These are phyloP conservation scores for Linum usitatissimum DNA, from an alignment of 345 rosid genomes.

Conservation along the genomic window DNA sequence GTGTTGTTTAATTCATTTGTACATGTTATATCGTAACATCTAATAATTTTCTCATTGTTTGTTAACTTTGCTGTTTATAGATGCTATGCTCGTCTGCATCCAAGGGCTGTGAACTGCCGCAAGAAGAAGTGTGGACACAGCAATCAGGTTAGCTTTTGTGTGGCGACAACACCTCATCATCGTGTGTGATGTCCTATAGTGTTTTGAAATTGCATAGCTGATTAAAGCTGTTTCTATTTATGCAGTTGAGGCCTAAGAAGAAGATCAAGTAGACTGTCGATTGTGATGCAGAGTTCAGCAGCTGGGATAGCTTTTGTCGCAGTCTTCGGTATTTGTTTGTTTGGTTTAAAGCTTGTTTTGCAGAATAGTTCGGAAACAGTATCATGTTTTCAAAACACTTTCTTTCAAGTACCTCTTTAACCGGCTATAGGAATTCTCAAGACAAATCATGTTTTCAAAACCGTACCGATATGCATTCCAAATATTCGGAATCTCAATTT, in stretches of 20 bases:
- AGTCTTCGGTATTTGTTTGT: too few relatives aligned
- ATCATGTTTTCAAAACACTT: too few relatives aligned
- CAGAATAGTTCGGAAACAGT: too few relatives aligned
- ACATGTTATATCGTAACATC: too few relatives aligned
- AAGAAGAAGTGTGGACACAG: slow-evolving; percentile 34
- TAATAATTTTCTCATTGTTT: background rate
- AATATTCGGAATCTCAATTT: too few relatives aligned
- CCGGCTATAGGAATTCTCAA: too few relatives aligned
- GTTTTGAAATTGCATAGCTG: too few relatives aligned
- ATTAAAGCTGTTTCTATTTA: background rate
- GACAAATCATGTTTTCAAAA: too few relatives aligned
- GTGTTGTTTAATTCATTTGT: too few relatives aligned
- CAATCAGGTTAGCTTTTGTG: slow-evolving; percentile 17
- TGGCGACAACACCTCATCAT: background rate
- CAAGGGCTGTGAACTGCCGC: slow-evolving; percentile 28
- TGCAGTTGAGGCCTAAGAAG: slow-evolving; percentile 33
- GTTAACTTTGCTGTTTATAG: background rate
- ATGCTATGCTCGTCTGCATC: slow-evolving; percentile 23
- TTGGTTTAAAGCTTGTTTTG: too few relatives aligned
- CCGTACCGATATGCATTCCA: too few relatives aligned
- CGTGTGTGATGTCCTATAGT: background rate
- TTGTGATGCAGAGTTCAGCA: background rate
- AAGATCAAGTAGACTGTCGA: slow-evolving; percentile 20
- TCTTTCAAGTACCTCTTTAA: too few relatives aligned
- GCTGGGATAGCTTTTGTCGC: background rate